Evolutionary conservation across 2,329 filamentous ascomycete species (phyloP), one percentile per base, ranked within the genome.

Genomic region (Daldinia eschscholtzii): DNA sequence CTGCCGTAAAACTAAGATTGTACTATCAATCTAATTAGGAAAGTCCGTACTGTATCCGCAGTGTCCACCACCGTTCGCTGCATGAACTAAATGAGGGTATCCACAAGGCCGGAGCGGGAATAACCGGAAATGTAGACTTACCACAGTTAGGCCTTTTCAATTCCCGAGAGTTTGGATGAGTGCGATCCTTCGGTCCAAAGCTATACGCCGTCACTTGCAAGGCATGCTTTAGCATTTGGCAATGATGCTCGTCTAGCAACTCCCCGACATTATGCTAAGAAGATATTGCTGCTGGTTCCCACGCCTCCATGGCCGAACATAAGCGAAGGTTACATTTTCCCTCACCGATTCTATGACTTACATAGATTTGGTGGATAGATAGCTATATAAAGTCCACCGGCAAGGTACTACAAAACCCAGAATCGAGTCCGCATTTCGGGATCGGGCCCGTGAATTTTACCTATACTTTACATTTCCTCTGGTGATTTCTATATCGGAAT

Each of bases 81-180:
- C 52, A 55, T 37, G 42, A 57, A 48, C 28, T 6, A 48, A 53
- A 28, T 13, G 13, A 35, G 7, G 23, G 61, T 68, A 61, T 53
- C 67, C 62, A 63, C 63, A 57, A 41, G 23, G 20, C 63, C 10
- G 35, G 1, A 10, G 18, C 64, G 67, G 67, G 23, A 67, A 70
- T 70, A 70, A 23, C 44, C 64, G 67, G 64, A 56, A 61, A 70
- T 70, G 58, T 55, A 13, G 15, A 20, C 3, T 5, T 26, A 33
- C n/a, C 33, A 37, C 28, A 3, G 41, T 41, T 33, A 42, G 42
- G 30, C 26, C 41, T 61, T 57, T 57, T 26, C 20, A 13, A 50
- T 61, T 57, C 39, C 60, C 52, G 59, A 64, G 13, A 33, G 20
- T 46, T 35, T 60, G 35, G 59, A 42, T 28, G 30, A 35, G 13